Base-by-base conservation (phyloP, 345 rosid genomes). In the Diplotaxis tenuifolia region DNA sequence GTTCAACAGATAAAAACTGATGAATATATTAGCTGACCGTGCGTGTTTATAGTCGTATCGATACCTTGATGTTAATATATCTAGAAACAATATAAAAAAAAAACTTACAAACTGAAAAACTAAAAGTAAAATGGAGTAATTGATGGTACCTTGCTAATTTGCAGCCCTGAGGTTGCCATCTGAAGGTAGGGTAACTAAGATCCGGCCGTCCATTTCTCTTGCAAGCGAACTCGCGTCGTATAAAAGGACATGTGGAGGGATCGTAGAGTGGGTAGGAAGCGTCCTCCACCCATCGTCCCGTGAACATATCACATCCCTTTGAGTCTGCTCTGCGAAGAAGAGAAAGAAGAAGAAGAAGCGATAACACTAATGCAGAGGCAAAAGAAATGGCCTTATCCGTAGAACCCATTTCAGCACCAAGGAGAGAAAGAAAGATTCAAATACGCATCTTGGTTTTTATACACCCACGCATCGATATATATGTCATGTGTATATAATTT, bases 131-230 rank as follows among this genome's bases (percentile, higher is more conserved):
- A 25, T 47, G 58, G 4, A 28, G 18, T 45, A 28, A 54, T 15
- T 6, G 45, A 12, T 15, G 66, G 20, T 66, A 90, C 93, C 89
- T 85, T 32, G 78, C 38, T 64, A 93, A 47, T 42, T 77, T 71
- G 81, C 98, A 93, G 72, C 15, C 65, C 8, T 53, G 79, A 65
- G 98, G 98, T 73, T 84, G 84, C 98, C 98, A 93, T 66, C 87
- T 74, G 75, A 87, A 90, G 6, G 78, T 40, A 45, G 91, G 42
- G 79, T 82, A 87, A 25, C 59, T 57, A 27, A 75, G 79, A 79
- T 93, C 98, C 2, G 87, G 88, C 52, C 96, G 88, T 66, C 96
- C 98, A 63, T 93, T 88, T 55, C 56, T 83, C 71, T 73, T 75
- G 81, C 96, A 90, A 59, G 66, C 57, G 72, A 88, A 93, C 82